Evolutionary conservation across 1,284 basidiomycete species (phyloP).

Genomic region (Irpex sp.): DNA sequence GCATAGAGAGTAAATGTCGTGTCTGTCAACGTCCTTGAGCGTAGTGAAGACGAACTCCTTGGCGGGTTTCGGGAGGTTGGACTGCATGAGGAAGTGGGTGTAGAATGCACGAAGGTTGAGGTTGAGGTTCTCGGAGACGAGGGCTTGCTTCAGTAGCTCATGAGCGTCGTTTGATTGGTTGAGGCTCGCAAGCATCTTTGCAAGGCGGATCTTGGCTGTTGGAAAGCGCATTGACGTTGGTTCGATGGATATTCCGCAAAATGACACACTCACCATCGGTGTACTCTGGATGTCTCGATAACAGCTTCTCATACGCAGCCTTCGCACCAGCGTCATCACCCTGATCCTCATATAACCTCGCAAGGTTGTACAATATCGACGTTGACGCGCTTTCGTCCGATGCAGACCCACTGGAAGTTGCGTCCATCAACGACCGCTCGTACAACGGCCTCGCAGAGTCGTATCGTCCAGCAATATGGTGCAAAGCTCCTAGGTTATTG

Average conservation of each 20-base stretch:
- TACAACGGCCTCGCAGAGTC: conserved; percentile 57
- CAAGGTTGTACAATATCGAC: conserved; percentile 85
- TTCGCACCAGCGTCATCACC: conserved; percentile 70
- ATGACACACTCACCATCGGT: conserved; percentile 70
- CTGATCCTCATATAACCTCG: conserved; percentile 81
- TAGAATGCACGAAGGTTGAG: conserved; percentile 85
- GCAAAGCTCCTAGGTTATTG: conserved; percentile 81
- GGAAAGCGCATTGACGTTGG: conserved; percentile 6
- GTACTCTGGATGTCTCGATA: conserved; percentile 88
- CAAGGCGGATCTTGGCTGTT: conserved; percentile 86
- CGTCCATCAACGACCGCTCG: conserved; percentile 63
- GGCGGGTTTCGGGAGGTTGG: conserved; percentile 66
- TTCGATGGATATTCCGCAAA: neutral
- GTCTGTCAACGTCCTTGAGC: conserved; percentile 77
- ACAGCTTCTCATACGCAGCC: conserved; percentile 82
- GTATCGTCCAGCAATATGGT: conserved; percentile 65
- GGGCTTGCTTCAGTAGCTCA: conserved; percentile 82
- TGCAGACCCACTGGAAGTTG: conserved; percentile 43
- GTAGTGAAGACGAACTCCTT: conserved; percentile 85
- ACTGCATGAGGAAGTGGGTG: conserved; percentile 83
- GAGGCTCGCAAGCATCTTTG: conserved; percentile 67
- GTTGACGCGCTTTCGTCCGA: conserved; percentile 71
- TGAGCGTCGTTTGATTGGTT: conserved; percentile 80
- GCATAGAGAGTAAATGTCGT: conserved; percentile 89
- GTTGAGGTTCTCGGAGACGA: conserved; percentile 65